A percentile compares a stretch with the other conserved stretches of the same genome.
These are phyloP conservation scores for Ilyonectria robusta DNA, from an alignment of 2,329 filamentous ascomycete genomes.

Conservation along the genomic window DNA sequence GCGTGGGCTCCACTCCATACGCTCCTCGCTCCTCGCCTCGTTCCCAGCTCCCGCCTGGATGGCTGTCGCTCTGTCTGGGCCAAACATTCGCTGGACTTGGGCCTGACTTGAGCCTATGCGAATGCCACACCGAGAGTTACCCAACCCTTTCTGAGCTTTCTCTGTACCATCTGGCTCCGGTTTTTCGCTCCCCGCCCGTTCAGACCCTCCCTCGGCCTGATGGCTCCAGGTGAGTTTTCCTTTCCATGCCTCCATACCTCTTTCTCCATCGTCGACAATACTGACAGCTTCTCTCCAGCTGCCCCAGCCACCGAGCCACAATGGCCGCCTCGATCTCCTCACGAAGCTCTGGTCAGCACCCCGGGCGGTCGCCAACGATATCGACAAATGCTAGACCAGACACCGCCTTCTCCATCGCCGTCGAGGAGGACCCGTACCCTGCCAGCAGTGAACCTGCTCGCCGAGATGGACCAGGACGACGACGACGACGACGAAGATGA, in stretches of 20 bases:
- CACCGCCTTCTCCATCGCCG: slow-evolving; percentile 79
- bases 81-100: slow-evolving; percentile 35
- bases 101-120: slow-evolving; percentile 29
- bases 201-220: slow-evolving; percentile 28
- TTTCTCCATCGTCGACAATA: slow-evolving; percentile 11
- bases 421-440: slow-evolving; percentile 47
- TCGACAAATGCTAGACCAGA: slow-evolving; percentile 75
- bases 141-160: slow-evolving; percentile 33
- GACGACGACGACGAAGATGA: slow-evolving; percentile 81
- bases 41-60: slow-evolving; percentile 30
- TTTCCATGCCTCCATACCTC: background rate
- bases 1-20: background rate
- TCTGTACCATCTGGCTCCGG: slow-evolving; percentile 34
- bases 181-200: slow-evolving; percentile 30
- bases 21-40: background rate
- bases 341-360: slow-evolving; percentile 75
- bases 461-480: slow-evolving; percentile 51
- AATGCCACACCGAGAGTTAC: slow-evolving; percentile 34
- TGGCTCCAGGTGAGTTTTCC: slow-evolving; percentile 47
- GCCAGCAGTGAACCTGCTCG: slow-evolving; percentile 51
- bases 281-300: slow-evolving; percentile 39
- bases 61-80: slow-evolving; percentile 34
- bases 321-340: slow-evolving; percentile 78
- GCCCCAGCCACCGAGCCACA: slow-evolving; percentile 63
- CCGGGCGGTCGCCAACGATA: slow-evolving; percentile 85